Conservation (phyloP, 768 basidiomycete genomes). For the Cubamyces sp. region DNA sequence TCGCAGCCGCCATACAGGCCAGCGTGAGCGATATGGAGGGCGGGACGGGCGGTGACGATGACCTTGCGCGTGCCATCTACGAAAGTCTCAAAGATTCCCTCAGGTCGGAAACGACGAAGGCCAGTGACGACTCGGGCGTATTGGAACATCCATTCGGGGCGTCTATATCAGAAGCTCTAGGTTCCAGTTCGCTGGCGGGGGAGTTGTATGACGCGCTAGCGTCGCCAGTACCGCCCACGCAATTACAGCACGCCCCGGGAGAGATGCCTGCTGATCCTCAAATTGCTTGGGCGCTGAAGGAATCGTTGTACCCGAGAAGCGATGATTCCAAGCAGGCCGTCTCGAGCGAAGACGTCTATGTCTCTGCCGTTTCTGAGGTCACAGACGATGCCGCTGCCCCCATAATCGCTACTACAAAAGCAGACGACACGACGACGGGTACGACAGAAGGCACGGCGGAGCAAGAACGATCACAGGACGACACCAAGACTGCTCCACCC, state of each 20-base stretch:
- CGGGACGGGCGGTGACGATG: constrained; percentile 20
- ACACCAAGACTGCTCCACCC: constrained; percentile 8
- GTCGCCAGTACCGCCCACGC: not conserved
- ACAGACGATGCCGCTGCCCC: not conserved
- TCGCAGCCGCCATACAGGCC: constrained; percentile 51
- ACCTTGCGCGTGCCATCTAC: constrained; percentile 28
- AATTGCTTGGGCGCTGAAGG: constrained; percentile 38
- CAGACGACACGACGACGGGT: not conserved
- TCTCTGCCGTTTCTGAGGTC: not conserved
- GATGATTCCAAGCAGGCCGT: not conserved
- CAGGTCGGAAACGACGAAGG: not conserved
- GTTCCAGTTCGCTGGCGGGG: not conserved
- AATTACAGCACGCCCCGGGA: no score
- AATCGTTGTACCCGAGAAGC: constrained; percentile 18
- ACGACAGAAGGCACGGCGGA: not conserved
- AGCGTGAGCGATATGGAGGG: constrained; percentile 41
- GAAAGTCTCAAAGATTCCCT: constrained; percentile 28
- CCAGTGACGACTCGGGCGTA: not conserved
- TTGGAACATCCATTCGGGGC: constrained; percentile 18
- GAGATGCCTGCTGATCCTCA: constrained; percentile 14
- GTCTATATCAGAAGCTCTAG: constrained; percentile 1
- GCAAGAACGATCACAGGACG: not conserved
- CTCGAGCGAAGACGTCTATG: not conserved
- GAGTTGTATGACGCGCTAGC: not conserved
- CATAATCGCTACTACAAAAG: no score